phyloP scores from a whole-genome alignment of 768 basidiomycete genomes.

The Dioszegia hungarica region DNA sequence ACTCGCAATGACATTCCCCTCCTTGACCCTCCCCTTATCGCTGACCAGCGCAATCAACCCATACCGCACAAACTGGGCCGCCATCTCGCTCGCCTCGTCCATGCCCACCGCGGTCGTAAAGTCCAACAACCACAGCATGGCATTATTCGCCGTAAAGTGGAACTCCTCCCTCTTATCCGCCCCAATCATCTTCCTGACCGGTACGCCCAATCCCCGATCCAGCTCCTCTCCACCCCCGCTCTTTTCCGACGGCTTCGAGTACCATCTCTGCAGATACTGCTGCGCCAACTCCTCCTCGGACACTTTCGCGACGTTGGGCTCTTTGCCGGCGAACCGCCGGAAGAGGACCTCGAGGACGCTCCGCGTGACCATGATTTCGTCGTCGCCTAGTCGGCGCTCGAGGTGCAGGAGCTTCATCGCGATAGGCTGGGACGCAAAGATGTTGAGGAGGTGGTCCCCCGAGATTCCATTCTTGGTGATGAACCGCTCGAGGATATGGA shows the following conservation, averaged over 20 bases:
- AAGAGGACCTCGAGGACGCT: conserved; percentile 91
- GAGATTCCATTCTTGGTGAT: conserved; percentile 99
- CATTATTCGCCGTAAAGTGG: conserved; percentile 79
- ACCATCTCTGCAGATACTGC: conserved; percentile 51
- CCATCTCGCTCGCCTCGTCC: conserved; percentile 96
- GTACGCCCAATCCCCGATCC: conserved; percentile 44
- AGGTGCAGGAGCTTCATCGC: conserved; percentile 97
- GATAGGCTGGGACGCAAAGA: conserved; percentile 88
- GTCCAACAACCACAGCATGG: conserved; percentile 95
- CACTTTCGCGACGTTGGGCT: conserved; percentile 62
- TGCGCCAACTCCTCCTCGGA: conserved; percentile 70
- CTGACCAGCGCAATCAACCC: conserved; percentile 75
- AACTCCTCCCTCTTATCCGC: conserved; percentile 49
- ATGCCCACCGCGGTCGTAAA: conserved; percentile 92
- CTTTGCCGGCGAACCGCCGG: conserved; percentile 85
- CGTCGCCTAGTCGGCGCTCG: conserved; percentile 83
- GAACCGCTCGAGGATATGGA: conserved; percentile 98
- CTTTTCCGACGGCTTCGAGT: conserved; percentile 17
- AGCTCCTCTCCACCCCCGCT: conserved; percentile 24
- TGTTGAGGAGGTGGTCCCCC: conserved; percentile 80
- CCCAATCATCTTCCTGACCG: conserved; percentile 38
- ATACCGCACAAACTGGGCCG: conserved; percentile 94
- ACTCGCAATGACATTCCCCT: conserved; percentile 33
- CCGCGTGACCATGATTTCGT: conserved; percentile 94
- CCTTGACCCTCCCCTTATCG: conserved; percentile 45